Evolutionary conservation across 495 filamentous ascomycete species (phyloP), one percentile per base, ranked within the genome.

Genomic region (Amniculicola lignicola): DNA sequence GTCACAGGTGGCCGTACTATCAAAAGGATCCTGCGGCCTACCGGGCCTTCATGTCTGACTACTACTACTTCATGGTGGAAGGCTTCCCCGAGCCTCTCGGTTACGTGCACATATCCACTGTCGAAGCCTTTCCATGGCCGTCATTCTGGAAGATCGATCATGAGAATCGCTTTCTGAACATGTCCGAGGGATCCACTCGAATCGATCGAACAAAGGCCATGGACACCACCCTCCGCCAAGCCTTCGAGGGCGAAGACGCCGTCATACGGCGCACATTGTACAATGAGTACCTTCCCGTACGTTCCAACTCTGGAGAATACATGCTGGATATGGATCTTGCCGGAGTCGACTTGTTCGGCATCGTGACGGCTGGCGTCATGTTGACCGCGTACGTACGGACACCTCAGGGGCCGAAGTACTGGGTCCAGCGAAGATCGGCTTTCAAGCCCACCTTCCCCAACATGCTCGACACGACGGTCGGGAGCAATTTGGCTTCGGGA

Each of bases 61-160:
- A 59, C 38, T 63, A 49, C 43, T 63, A 63, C 37, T 63, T 63
- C 46, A 59, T 60, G 35, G 36, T 63, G 19, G 39, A 59, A 14
- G 56, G 60, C 37, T 60, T 47, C 31, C 25, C 28, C 19, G 35
- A 12, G n/a, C 56, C 60, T 11, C 25, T 63, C 3, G 56, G 60
- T 3, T 63, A 63, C 25, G 49, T 39, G 18, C 60, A 59, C 40
- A 36, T 2, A 6, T 16, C 55, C 12, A 54, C 51, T 35, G 22
- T 63, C n/a, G n/a, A n/a, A n/a, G n/a, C n/a, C n/a, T n/a, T n/a
- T n/a, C n/a, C n/a, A n/a, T n/a, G n/a, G n/a, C n/a, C n/a, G n/a
- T n/a, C n/a, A n/a, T n/a, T n/a, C n/a, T n/a, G n/a, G n/a, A n/a
- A n/a, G n/a, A n/a, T n/a, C n/a, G n/a, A n/a, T n/a, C n/a, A n/a